phyloP scores from a whole-genome alignment of 345 rosid genomes.

The Adansonia digitata region DNA sequence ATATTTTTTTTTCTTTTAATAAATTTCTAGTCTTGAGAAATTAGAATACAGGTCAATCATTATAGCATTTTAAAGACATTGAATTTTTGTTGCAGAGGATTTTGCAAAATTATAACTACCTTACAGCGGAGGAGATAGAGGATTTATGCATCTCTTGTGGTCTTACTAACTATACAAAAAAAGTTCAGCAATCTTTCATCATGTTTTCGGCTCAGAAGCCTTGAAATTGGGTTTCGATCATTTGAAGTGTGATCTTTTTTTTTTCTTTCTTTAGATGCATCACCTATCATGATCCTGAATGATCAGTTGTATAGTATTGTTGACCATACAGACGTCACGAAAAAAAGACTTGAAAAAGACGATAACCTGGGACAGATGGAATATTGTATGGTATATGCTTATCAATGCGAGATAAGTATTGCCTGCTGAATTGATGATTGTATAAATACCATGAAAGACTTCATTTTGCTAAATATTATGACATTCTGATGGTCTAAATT shows the following conservation, averaged over 20 bases:
- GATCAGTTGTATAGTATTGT: not conserved
- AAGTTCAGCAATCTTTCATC: conserved; percentile 65
- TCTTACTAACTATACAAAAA: conserved; percentile 59
- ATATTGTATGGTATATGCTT: not conserved
- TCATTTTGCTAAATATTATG: not conserved
- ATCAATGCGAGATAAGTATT: not conserved
- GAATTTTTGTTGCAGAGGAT: conserved; percentile 41
- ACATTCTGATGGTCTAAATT: not conserved
- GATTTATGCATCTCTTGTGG: conserved; percentile 81
- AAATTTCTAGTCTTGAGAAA: not conserved
- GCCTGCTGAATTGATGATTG: conserved; percentile 11
- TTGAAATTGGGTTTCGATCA: conserved; percentile 29
- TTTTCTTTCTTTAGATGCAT: conserved; percentile 15
- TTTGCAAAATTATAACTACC: conserved; percentile 45
- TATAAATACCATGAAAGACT: conserved; percentile 1
- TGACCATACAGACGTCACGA: not conserved
- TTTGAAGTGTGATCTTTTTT: conserved; percentile 11
- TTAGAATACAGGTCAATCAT: not conserved
- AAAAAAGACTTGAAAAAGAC: conserved; percentile 15
- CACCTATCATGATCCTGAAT: not conserved
- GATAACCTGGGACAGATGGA: conserved; percentile 21
- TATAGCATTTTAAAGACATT: not conserved
- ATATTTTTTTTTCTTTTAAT: too few relatives aligned
- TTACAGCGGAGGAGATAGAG: conserved; percentile 68
- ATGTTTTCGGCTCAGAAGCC: conserved; percentile 94